Evolutionary conservation across 768 basidiomycete species (phyloP).

Genomic region (Termitomyces sp.): DNA sequence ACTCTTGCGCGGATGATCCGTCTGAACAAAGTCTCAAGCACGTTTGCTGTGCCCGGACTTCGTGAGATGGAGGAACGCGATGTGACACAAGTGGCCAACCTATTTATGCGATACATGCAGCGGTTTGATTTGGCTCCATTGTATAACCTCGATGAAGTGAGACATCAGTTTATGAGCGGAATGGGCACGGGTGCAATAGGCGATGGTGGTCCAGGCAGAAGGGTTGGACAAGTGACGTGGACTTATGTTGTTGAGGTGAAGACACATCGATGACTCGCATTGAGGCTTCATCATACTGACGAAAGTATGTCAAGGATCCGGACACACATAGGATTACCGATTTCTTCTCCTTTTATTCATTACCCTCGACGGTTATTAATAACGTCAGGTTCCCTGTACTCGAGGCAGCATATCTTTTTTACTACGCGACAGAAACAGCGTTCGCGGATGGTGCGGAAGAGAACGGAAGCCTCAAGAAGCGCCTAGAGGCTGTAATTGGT

Average conservation of each 20-base stretch:
- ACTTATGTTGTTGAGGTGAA: conserved; percentile 91
- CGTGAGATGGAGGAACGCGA: conserved; percentile 88
- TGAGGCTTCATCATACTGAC: background rate
- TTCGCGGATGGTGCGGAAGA: conserved; percentile 58
- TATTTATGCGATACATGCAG: conserved; percentile 75
- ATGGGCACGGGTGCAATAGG: conserved; percentile 52
- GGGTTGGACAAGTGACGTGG: conserved; percentile 89
- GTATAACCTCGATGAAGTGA: conserved; percentile 71
- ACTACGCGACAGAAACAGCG: conserved; percentile 83
- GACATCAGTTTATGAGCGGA: conserved; percentile 88
- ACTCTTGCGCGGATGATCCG: conserved; percentile 91
- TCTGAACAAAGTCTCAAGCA: conserved; percentile 59
- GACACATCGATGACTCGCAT: conserved; percentile 34
- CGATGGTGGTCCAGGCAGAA: conserved; percentile 44
- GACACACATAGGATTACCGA: conserved; percentile 83
- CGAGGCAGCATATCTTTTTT: conserved; percentile 93
- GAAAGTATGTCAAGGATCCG: conserved; percentile 53
- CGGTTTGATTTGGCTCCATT: conserved; percentile 81
- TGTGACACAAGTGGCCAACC: conserved; percentile 57
- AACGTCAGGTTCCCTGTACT: conserved; percentile 65
- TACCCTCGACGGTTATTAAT: conserved; percentile 90
- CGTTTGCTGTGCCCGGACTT: conserved; percentile 53
- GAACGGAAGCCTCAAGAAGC: conserved; percentile 57
- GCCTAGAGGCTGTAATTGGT: conserved; percentile 65
- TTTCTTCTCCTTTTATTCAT: conserved; percentile 94